Percentiles rank a stretch among this genome's conserved stretches.
phyloP scores from a whole-genome alignment of 78 protist species.

The Polysphondylium violaceum region DNA sequence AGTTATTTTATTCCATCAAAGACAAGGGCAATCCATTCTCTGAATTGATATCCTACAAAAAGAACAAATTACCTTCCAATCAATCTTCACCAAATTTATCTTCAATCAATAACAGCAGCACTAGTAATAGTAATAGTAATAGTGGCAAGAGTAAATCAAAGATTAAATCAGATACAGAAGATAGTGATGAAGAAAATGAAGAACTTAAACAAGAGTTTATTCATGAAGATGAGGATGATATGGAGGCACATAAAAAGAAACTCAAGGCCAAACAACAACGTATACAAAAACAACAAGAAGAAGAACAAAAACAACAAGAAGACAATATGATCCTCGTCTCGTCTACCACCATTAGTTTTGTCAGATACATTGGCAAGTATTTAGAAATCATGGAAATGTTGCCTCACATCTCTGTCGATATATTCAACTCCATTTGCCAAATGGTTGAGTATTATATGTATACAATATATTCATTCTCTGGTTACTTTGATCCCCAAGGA shows the following conservation, averaged over 20 bases:
- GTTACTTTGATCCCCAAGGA: constrained; percentile 66
- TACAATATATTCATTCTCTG: constrained; percentile 62
- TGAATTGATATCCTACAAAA: constrained; percentile 55
- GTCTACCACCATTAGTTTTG: constrained; percentile 65
- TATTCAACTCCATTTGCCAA: constrained; percentile 65
- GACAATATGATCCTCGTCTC: constrained; percentile 27
- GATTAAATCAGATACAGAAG: background rate
- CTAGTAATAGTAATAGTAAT: background rate
- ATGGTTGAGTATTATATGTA: constrained; percentile 79
- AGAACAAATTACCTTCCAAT: constrained; percentile 41
- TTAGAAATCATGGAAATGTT: constrained; percentile 76
- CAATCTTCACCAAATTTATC: constrained; percentile 2
- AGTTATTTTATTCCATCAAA: constrained; percentile 53
- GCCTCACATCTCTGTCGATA: constrained; percentile 68
- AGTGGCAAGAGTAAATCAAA: background rate
- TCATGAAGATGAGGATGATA: constrained; percentile 23
- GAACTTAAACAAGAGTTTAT: constrained; percentile 55
- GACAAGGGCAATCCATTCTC: constrained; percentile 78
- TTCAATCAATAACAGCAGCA: constrained; percentile 6
- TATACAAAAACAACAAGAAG: background rate
- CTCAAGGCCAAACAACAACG: background rate
- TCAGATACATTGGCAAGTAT: constrained; percentile 76
- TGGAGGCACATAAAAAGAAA: constrained; percentile 1
- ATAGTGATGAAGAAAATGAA: constrained; percentile 59
- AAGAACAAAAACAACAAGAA: constrained; percentile 1